Conservation (phyloP, 1,139 yeast genomes). For the Candida buenavistaensis region DNA sequence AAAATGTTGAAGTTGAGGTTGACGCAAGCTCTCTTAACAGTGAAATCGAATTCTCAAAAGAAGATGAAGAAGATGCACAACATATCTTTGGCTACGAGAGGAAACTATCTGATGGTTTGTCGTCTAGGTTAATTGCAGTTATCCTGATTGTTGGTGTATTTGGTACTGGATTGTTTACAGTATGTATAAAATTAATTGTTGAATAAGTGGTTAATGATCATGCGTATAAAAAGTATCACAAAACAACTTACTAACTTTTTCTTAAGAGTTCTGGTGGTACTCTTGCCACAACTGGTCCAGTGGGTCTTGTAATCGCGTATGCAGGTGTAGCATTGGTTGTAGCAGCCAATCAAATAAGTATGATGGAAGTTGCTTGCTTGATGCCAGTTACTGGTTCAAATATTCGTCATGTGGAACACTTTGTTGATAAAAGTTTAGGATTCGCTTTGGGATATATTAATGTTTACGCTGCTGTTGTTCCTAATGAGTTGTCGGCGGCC, state of each 20-base stretch:
- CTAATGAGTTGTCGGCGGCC: conserved; percentile 55
- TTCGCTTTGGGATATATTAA: conserved; percentile 52
- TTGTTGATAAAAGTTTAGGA: no score
- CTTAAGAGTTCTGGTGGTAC: conserved; percentile 18
- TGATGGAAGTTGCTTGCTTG: conserved; percentile 29
- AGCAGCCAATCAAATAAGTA: conserved; percentile 23
- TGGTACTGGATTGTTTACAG: conserved; percentile 22
- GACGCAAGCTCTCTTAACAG: conserved; percentile 1
- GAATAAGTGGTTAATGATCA: no score
- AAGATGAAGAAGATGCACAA: conserved; percentile 7
- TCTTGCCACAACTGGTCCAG: conserved; percentile 20
- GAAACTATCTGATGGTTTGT: conserved; percentile 15
- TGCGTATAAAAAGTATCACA: no score
- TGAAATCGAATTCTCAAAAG: conserved; percentile 4
- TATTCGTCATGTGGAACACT: conserved; percentile 33
- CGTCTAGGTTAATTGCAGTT: conserved; percentile 33
- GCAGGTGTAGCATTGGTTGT: conserved; percentile 23
- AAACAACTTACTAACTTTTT: neutral
- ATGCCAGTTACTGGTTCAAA: conserved; percentile 47
- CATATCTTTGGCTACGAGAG: conserved; percentile 12
- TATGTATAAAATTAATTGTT: no score
- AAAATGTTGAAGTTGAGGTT: conserved; percentile 3
- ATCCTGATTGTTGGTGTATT: conserved; percentile 30
- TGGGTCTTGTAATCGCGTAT: conserved; percentile 21
- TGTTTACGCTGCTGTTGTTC: conserved; percentile 50